A percentile compares a stretch with the other conserved stretches of the same genome.
phyloP scores from a whole-genome alignment of 2,329 filamentous ascomycete species.

The Trichoderma breve region DNA sequence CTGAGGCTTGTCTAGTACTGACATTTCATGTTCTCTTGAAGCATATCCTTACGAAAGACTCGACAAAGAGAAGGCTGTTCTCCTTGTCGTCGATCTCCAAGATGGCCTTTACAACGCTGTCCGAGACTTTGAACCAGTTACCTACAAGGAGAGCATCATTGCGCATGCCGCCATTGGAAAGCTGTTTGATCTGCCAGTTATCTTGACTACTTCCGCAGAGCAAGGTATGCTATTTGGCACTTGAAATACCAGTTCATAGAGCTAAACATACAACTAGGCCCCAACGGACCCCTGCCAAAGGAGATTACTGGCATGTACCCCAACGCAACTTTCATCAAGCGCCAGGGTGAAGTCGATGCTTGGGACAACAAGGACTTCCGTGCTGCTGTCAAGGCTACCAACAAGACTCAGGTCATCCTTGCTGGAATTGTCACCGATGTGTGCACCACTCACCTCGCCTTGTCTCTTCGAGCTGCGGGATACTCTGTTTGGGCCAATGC shows the following conservation, averaged over 20 bases:
- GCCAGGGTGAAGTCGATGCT: constrained; percentile 71
- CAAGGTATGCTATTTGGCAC: constrained; percentile 33
- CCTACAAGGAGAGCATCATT: constrained; percentile 65
- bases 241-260: neutral
- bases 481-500: constrained; percentile 73
- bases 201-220: constrained; percentile 70
- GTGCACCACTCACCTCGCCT: constrained; percentile 70
- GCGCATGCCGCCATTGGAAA: constrained; percentile 63
- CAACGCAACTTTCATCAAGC: constrained; percentile 61
- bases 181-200: constrained; percentile 64
- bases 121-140: constrained; percentile 63
- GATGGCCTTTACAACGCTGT: constrained; percentile 43
- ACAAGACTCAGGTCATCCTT: constrained; percentile 68
- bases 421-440: constrained; percentile 73
- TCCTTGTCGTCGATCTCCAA: constrained; percentile 40
- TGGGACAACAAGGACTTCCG: constrained; percentile 73
- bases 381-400: constrained; percentile 61
- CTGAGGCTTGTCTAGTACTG: neutral
- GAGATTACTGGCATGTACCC: constrained; percentile 54
- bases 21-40: neutral
- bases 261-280: constrained; percentile 43
- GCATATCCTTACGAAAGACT: constrained; percentile 17
- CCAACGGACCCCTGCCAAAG: constrained; percentile 65
- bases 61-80: constrained; percentile 24
- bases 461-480: constrained; percentile 68